These are phyloP conservation scores for Colletotrichum sp. DNA, from an alignment of 2,329 filamentous ascomycete genomes.

Conservation along the genomic window DNA sequence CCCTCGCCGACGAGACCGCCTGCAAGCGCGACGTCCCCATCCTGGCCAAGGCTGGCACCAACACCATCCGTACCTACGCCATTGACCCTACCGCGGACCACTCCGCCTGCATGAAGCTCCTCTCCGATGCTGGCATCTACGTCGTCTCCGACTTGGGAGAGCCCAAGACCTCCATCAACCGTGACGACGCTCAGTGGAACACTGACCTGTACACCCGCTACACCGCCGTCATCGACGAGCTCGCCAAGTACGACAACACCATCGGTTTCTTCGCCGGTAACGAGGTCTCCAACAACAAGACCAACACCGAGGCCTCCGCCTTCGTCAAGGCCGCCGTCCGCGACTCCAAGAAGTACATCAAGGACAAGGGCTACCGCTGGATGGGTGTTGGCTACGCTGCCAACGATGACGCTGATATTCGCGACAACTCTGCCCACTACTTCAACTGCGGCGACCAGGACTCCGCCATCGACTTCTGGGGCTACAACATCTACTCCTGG, in stretches of 20 bases:
- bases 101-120: slow-evolving; percentile 80
- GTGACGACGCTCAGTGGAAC: slow-evolving; percentile 80
- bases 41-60: slow-evolving; percentile 80
- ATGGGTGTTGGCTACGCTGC: slow-evolving; percentile 96
- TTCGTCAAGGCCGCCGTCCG: slow-evolving; percentile 98
- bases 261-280: slow-evolving; percentile 99
- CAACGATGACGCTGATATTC: slow-evolving; percentile 87
- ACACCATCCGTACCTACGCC: slow-evolving; percentile 94
- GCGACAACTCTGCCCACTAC: slow-evolving; percentile 83
- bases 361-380: slow-evolving; percentile 74
- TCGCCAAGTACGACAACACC: slow-evolving; percentile 85
- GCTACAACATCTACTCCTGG: slow-evolving; percentile 99
- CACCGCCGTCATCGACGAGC: slow-evolving; percentile 79
- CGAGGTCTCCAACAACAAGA: slow-evolving; percentile 88
- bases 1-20: slow-evolving; percentile 71
- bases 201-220: slow-evolving; percentile 80
- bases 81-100: slow-evolving; percentile 83
- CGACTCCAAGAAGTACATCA: slow-evolving; percentile 95
- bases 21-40: slow-evolving; percentile 89
- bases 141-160: slow-evolving; percentile 90
- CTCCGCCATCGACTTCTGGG: slow-evolving; percentile 91
- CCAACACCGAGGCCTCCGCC: slow-evolving; percentile 89
- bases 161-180: slow-evolving; percentile 84
- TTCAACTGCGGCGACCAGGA: slow-evolving; percentile 84
- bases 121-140: slow-evolving; percentile 90